Evolutionary conservation across 202 grass and related monocot species (phyloP).

Genomic region (Hordeum pubiflorum): DNA sequence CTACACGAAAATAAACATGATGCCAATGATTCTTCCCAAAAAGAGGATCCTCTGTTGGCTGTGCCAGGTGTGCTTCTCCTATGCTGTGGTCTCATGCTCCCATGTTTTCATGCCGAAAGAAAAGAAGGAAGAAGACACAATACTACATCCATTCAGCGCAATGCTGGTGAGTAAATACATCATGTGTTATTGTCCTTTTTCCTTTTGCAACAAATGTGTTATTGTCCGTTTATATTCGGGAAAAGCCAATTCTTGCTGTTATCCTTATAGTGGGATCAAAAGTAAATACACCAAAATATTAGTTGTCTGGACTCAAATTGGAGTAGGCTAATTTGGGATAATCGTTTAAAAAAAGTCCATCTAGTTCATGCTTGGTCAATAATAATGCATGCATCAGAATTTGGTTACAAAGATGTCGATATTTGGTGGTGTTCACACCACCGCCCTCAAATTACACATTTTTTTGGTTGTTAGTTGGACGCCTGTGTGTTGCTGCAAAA

Average conservation of each 20-base stretch:
- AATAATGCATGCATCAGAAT: not conserved
- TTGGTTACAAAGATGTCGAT: conserved; percentile 2
- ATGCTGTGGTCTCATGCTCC: conserved; percentile 75
- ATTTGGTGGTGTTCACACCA: not conserved
- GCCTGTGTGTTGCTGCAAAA: not conserved
- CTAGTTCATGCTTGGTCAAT: conserved; percentile 9
- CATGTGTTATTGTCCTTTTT: not conserved
- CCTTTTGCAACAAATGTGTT: not conserved
- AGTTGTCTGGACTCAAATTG: not conserved
- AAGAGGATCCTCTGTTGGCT: conserved; percentile 45
- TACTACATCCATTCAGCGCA: conserved; percentile 42
- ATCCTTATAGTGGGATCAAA: not conserved
- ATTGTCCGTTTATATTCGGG: not conserved
- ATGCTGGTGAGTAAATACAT: conserved; percentile 40
- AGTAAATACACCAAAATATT: not conserved
- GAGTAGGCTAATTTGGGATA: not conserved
- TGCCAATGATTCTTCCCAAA: conserved; percentile 44
- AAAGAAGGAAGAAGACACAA: conserved; percentile 55
- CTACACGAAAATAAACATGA: conserved; percentile 34
- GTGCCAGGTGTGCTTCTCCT: conserved; percentile 85
- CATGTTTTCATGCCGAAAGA: conserved; percentile 71
- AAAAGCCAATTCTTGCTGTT: not conserved
- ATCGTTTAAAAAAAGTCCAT: not conserved
- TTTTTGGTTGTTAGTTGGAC: not conserved
- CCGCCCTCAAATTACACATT: not conserved